Evolutionary conservation across 2,329 filamentous ascomycete genomes (phyloP).

Genomic region (Chrysosphaeria jannelii): DNA sequence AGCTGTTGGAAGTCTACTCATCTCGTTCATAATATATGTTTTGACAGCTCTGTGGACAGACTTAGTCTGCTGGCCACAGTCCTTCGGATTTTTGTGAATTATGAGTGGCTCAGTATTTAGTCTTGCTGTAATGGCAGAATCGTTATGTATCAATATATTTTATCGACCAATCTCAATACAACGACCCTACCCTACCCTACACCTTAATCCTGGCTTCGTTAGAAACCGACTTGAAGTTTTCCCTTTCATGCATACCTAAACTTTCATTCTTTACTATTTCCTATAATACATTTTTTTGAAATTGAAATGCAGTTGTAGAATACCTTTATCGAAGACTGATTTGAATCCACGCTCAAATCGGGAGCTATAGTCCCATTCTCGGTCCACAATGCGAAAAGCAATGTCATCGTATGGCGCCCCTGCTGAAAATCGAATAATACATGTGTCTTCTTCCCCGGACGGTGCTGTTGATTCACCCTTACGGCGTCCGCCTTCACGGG

Average conservation of each 20-base stretch:
- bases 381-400: constrained; percentile 89
- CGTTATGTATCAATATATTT: too few species aligned
- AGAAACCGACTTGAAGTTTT: too few species aligned
- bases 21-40: too few species aligned
- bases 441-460: constrained; percentile 89
- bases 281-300: constrained; percentile 59
- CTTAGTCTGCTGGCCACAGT: too few species aligned
- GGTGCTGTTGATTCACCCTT: constrained; percentile 78
- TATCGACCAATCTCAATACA: too few species aligned
- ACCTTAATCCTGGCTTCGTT: too few species aligned
- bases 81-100: too few species aligned
- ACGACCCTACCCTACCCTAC: too few species aligned
- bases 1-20: too few species aligned
- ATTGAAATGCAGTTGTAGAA: constrained; percentile 87
- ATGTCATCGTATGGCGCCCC: constrained; percentile 92
- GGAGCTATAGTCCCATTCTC: constrained; percentile 96
- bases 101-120: too few species aligned
- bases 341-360: constrained; percentile 85
- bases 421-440: constrained; percentile 80
- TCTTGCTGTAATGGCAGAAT: too few species aligned
- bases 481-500: constrained; percentile 69
- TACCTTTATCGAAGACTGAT: constrained; percentile 94
- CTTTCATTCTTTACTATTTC: not conserved
- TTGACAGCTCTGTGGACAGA: too few species aligned
- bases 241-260: not conserved